Conservation (phyloP, 148 eudicot species). For the Persicaria tinctoria region DNA sequence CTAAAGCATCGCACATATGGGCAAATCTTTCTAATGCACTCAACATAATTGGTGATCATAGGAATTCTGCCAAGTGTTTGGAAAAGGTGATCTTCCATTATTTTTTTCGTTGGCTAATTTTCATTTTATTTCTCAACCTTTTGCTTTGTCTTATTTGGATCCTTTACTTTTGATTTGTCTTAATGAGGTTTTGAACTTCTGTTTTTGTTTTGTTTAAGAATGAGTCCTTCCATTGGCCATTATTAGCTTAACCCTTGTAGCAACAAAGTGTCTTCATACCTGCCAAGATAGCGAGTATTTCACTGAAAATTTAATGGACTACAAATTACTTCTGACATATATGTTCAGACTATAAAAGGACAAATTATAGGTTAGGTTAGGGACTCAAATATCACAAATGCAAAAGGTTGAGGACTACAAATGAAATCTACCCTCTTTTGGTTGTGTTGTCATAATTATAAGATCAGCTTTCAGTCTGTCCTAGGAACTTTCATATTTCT, state of each 20-base stretch:
- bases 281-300: neutral
- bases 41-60: constrained; percentile 63
- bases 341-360: neutral
- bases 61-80: constrained; percentile 80
- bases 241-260: neutral
- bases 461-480: neutral
- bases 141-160: neutral
- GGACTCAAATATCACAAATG: neutral
- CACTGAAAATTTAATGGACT: neutral
- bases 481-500: neutral
- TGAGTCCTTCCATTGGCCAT: neutral
- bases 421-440: neutral
- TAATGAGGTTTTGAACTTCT: neutral
- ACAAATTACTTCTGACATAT: neutral
- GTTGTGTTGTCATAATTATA: neutral
- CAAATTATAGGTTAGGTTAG: neutral
- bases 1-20: constrained; percentile 85
- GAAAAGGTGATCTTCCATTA: constrained; percentile 54
- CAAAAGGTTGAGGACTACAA: neutral
- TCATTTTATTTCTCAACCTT: neutral
- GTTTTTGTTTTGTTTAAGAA: neutral
- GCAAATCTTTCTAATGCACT: constrained; percentile 89
- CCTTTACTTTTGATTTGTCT: neutral
- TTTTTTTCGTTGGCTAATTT: neutral
- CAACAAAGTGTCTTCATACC: neutral